phyloP scores from a whole-genome alignment of 2,329 filamentous ascomycete species.

The Helotiales sp. region DNA sequence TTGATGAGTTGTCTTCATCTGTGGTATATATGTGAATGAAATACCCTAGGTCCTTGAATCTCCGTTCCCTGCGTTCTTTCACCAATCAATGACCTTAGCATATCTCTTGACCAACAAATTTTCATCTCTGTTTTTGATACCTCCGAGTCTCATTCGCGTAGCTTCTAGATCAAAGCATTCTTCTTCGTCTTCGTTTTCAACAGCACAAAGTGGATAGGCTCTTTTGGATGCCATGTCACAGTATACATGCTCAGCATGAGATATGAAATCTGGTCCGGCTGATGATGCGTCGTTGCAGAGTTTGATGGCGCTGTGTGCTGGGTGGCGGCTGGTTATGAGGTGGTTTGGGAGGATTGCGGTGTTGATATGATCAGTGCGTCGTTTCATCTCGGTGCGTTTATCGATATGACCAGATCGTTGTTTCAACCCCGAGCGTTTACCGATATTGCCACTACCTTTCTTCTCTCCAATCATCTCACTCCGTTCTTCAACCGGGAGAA shows the following conservation, averaged over 20 bases:
- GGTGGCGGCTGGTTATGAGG: neutral
- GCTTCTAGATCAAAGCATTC: neutral
- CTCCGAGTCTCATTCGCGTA: neutral
- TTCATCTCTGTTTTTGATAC: too few species aligned
- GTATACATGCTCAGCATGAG: neutral
- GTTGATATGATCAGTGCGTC: neutral
- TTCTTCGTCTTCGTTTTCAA: neutral
- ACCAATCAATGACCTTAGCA: too few species aligned
- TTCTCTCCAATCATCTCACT: too few species aligned
- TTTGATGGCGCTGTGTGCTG: neutral
- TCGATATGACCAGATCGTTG: too few species aligned
- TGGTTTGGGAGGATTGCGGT: neutral
- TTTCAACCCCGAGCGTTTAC: too few species aligned
- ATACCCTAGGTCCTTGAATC: too few species aligned
- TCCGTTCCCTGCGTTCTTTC: neutral
- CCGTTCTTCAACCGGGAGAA: too few species aligned
- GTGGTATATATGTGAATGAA: too few species aligned
- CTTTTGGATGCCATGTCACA: slow-evolving; percentile 1
- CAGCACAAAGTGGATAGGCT: neutral
- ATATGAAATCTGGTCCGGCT: neutral
- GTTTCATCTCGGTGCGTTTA: too few species aligned
- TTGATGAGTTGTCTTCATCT: too few species aligned
- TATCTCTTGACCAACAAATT: too few species aligned
- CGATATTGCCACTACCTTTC: too few species aligned
- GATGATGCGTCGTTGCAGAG: neutral